phyloP scores from a whole-genome alignment of 306 rosid species.

The Cicer bijugum region DNA sequence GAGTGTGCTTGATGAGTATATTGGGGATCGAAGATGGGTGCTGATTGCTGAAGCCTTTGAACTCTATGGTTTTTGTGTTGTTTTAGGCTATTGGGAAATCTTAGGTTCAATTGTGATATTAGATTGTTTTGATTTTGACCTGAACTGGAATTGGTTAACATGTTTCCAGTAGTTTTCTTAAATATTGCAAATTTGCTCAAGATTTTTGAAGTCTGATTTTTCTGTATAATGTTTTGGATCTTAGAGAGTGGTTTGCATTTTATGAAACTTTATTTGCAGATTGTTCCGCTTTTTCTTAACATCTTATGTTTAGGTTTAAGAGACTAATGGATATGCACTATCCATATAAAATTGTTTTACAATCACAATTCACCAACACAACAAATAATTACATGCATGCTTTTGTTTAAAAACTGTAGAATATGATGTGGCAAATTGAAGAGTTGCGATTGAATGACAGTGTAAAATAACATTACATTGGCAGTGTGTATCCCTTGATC shows the following conservation, averaged over 20 bases:
- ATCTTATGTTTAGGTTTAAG: neutral
- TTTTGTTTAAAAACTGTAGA: too few relatives aligned
- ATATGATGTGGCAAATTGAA: too few relatives aligned
- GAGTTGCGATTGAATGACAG: too few relatives aligned
- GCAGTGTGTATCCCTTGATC: neutral
- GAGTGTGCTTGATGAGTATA: conserved; percentile 40
- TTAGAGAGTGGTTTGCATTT: conserved; percentile 2
- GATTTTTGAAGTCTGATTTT: conserved; percentile 37
- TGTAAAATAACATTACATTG: too few relatives aligned
- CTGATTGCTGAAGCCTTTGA: conserved; percentile 21
- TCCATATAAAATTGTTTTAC: too few relatives aligned
- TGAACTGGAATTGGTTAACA: conserved; percentile 28
- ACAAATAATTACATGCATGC: too few relatives aligned
- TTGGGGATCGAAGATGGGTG: conserved; percentile 20
- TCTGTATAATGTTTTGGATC: conserved; percentile 30
- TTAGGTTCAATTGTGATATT: conserved; percentile 36
- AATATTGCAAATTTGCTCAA: conserved; percentile 29
- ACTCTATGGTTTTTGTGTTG: neutral
- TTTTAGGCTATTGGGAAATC: conserved; percentile 18
- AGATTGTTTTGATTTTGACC: conserved; percentile 33
- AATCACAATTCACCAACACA: too few relatives aligned
- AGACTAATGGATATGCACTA: too few relatives aligned
- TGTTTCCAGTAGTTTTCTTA: conserved; percentile 13
- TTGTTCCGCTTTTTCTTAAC: conserved; percentile 23
- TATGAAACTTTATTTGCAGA: neutral